A percentile compares a stretch with the other conserved stretches of the same genome.
phyloP scores from a whole-genome alignment of 768 basidiomycete genomes.

The Pleurotus eryngii region DNA sequence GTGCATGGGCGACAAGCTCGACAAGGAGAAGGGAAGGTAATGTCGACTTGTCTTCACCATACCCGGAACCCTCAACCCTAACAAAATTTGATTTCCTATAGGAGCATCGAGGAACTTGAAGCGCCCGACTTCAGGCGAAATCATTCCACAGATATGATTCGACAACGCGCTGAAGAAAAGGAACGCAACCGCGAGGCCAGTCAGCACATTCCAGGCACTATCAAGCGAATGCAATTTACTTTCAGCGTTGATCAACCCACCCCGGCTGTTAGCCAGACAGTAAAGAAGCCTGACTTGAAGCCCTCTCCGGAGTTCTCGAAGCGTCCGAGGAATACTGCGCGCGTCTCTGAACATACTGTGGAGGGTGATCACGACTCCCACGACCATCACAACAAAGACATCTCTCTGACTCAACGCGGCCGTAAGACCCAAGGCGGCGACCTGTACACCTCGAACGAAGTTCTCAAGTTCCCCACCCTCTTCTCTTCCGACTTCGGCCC shows the following conservation, averaged over 20 bases:
- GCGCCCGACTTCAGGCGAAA: constrained; percentile 82
- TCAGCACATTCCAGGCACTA: constrained; percentile 64
- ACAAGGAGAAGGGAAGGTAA: constrained; percentile 89
- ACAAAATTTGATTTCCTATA: constrained; percentile 26
- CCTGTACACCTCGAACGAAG: constrained; percentile 20
- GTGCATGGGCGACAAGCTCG: constrained; percentile 87
- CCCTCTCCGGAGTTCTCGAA: constrained; percentile 62
- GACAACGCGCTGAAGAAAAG: constrained; percentile 76
- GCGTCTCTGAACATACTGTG: constrained; percentile 28
- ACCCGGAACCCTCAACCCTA: constrained; percentile 31
- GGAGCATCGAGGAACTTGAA: constrained; percentile 81
- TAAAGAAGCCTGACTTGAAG: constrained; percentile 64
- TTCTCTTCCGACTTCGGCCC: constrained; percentile 79
- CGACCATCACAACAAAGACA: constrained; percentile 34
- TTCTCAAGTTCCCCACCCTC: constrained; percentile 68
- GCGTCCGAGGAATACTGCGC: constrained; percentile 28
- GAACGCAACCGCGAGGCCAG: constrained; percentile 75
- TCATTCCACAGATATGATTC: constrained; percentile 76
- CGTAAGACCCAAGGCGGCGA: constrained; percentile 20
- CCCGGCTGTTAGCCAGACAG: constrained; percentile 22
- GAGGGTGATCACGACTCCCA: constrained; percentile 21
- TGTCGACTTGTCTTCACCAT: constrained; percentile 24
- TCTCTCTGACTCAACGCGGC: constrained; percentile 31
- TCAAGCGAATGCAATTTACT: constrained; percentile 89
- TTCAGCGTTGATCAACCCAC: constrained; percentile 77